Base-by-base conservation (phyloP, 345 rosid species). In the Salix caprea region DNA sequence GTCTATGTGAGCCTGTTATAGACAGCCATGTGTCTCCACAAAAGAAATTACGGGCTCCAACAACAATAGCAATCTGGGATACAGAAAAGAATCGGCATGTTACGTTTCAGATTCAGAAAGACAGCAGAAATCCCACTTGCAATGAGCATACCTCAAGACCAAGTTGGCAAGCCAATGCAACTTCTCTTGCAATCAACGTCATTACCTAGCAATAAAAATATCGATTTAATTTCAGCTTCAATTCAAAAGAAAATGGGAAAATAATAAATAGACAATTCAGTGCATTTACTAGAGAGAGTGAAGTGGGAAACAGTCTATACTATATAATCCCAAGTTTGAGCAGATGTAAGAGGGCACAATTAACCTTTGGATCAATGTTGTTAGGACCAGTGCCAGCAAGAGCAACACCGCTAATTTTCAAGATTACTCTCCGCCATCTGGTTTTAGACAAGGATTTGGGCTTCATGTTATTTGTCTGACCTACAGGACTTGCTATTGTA, bases 371-470 rank as follows among this genome's bases (percentile, higher is more conserved):
- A 71, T 94, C 97, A 72, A 94, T 87, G 74, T 88, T 88, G 70
- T 89, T 86, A 80, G 32, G 92, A 79, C 90, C 88, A 70, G 84
- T 84, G 69, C 92, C 91, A 72, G 92, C 89, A 83, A 94, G 88
- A 46, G 97, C 93, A 71, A 90, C 89, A 37, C 96, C 98, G 71
- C 97, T 94, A 74, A 94, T 91, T 82, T 92, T 94, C 75, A 94
- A 85, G 48, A 94, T 88, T 52, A 94, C 97, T 86, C 97, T 91
- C 69, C 90, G 86, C 98, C 98, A 94, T 86, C 84, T 92, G 60
- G 91, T 90, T 67, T 72, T 86, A 70, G 88, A 81, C 75, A 76
- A 62, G 37, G 88, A 75, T 79, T 88, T 91, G 21, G 90, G 61
- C 72, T 89, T 94, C 73, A 86, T 18, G 75, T 78, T 82, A 50